These are phyloP conservation scores for Herpomyces periplanetae DNA, from an alignment of 2,329 filamentous ascomycete species.

Conservation along the genomic window DNA sequence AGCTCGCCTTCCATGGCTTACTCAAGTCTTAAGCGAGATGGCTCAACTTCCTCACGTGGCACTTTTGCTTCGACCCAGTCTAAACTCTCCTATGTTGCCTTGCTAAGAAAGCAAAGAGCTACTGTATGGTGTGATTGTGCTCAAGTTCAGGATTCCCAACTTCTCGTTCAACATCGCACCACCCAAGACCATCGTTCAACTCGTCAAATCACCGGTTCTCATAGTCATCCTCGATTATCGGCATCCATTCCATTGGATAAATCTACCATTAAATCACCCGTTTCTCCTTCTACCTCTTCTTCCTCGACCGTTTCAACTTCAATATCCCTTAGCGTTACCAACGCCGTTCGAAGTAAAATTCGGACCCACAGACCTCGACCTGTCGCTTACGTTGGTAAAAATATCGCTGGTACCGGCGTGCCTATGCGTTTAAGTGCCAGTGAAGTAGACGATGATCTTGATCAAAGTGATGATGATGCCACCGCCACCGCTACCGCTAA, in stretches of 20 bases:
- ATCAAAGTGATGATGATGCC: constrained; percentile 24
- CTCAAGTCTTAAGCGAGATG: no score
- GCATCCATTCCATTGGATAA: constrained; percentile 7
- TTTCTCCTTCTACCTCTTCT: constrained; percentile 7
- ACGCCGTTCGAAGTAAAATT: constrained; percentile 38
- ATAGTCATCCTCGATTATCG: constrained; percentile 33
- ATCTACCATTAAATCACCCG: constrained; percentile 7
- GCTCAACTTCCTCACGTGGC: no score
- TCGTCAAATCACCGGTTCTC: constrained; percentile 53
- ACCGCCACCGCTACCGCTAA: no score
- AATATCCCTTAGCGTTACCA: constrained; percentile 17
- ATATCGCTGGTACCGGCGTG: constrained; percentile 34
- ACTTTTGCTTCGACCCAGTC: no score
- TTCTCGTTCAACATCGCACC: constrained; percentile 41
- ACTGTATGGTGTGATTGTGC: constrained; percentile 92
- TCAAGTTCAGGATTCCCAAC: constrained; percentile 34
- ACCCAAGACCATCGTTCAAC: no score
- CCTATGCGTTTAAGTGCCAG: constrained; percentile 75
- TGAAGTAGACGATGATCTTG: constrained; percentile 61
- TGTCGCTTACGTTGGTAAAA: constrained; percentile 37
- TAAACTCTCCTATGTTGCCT: constrained; percentile 75
- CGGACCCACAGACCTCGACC: constrained; percentile 47
- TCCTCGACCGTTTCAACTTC: constrained; percentile 14
- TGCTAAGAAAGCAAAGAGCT: constrained; percentile 85
- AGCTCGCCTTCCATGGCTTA: no score